Conservation (phyloP, 2,329 filamentous ascomycete species). For the Colletotrichum sp. region DNA sequence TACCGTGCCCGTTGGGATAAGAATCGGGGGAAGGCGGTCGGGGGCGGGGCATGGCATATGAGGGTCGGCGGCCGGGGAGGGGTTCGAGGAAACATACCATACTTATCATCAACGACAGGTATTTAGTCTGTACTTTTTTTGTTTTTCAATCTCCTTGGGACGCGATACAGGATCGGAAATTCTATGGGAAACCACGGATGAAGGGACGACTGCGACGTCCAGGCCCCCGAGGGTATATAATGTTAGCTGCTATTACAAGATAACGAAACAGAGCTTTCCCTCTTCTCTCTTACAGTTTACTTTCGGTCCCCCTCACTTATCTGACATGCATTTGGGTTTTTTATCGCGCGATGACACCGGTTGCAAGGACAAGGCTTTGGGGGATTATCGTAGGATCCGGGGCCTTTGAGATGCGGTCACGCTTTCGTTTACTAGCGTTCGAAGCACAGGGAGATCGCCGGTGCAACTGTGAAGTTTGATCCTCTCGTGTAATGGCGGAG, state of each 20-base stretch:
- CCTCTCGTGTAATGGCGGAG: background rate
- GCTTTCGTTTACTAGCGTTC: background rate
- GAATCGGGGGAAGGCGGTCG: background rate
- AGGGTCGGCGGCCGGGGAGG: background rate
- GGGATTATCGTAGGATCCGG: background rate
- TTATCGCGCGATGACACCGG: background rate
- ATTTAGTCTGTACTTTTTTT: slow-evolving; percentile 6
- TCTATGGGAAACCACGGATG: background rate
- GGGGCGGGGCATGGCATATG: background rate
- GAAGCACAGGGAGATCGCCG: background rate
- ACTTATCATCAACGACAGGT: background rate
- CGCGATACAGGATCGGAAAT: slow-evolving; percentile 4
- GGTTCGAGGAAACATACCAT: slow-evolving; percentile 7
- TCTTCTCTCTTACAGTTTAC: background rate
- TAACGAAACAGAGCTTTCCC: slow-evolving; percentile 2
- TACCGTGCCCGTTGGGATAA: background rate
- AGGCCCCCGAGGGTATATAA: slow-evolving; percentile 7
- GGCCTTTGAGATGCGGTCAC: background rate
- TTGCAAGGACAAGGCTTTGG: slow-evolving; percentile 9
- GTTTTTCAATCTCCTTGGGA: background rate
- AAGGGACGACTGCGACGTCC: background rate
- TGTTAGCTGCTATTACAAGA: slow-evolving; percentile 15
- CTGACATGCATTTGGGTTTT: background rate
- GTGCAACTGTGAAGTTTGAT: background rate
- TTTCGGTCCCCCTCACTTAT: background rate